These are phyloP conservation scores for Xerocomus brunneocitrinus DNA, from an alignment of 768 basidiomycete species.

Conservation along the genomic window DNA sequence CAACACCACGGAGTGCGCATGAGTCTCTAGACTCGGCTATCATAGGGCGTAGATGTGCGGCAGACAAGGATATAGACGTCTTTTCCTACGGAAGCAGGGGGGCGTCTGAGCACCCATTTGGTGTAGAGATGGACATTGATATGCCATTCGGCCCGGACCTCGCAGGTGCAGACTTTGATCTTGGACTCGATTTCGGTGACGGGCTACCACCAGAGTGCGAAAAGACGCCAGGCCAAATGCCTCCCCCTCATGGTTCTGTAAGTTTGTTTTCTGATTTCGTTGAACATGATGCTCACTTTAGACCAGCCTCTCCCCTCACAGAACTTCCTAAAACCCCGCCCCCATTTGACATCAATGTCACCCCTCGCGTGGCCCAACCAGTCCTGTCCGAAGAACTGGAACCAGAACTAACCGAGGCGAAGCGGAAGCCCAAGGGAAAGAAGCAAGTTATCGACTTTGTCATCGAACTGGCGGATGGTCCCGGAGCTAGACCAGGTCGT, in stretches of 20 bases:
- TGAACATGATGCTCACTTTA: slow-evolving; percentile 5
- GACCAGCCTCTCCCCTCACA: slow-evolving; percentile 67
- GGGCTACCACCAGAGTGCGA: slow-evolving; percentile 42
- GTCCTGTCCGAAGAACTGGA: slow-evolving; percentile 35
- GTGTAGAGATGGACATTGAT: slow-evolving; percentile 47
- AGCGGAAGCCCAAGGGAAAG: slow-evolving; percentile 64
- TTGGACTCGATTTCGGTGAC: slow-evolving; percentile 68
- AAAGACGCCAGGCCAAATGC: slow-evolving; percentile 56
- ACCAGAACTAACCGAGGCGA: slow-evolving; percentile 32
- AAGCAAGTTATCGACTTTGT: slow-evolving; percentile 90
- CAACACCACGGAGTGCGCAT: slow-evolving; percentile 36
- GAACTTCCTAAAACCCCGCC: slow-evolving; percentile 78
- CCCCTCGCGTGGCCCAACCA: slow-evolving; percentile 44
- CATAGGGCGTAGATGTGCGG: slow-evolving; percentile 41
- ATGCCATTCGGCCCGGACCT: slow-evolving; percentile 48
- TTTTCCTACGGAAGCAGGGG: slow-evolving; percentile 64
- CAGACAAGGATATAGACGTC: slow-evolving; percentile 54
- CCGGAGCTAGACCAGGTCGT: slow-evolving; percentile 50
- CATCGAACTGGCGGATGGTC: slow-evolving; percentile 73
- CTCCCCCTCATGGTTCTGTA: slow-evolving; percentile 66
- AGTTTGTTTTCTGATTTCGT: slow-evolving; percentile 23
- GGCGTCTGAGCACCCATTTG: slow-evolving; percentile 63
- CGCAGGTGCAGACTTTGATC: slow-evolving; percentile 55
- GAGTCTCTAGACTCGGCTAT: slow-evolving; percentile 64
- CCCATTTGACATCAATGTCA: slow-evolving; percentile 46